A percentile compares a stretch with the other conserved stretches of the same genome.
Evolutionary conservation across 768 basidiomycete genomes (phyloP).

Genomic region (Panus rudis): DNA sequence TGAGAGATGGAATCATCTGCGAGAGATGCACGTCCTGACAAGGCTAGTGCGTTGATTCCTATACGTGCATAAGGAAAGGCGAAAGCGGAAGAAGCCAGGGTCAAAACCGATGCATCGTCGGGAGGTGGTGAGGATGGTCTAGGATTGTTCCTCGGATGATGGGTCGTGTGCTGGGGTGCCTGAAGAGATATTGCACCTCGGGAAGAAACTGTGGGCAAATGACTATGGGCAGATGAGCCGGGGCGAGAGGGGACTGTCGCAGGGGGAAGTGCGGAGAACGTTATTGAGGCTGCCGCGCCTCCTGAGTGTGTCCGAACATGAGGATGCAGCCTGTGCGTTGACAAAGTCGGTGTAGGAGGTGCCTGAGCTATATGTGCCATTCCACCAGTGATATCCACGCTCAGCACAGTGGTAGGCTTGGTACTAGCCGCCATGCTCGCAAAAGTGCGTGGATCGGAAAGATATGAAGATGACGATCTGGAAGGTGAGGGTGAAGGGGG

Average conservation of each 20-base stretch:
- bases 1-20: slow-evolving; percentile 62
- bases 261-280: slow-evolving; percentile 65
- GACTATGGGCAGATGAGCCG: slow-evolving; percentile 23
- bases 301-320: slow-evolving; percentile 60
- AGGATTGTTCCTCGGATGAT: slow-evolving; percentile 94
- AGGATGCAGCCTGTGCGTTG: slow-evolving; percentile 44
- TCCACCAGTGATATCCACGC: slow-evolving; percentile 76
- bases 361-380: slow-evolving; percentile 92
- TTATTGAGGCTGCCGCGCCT: slow-evolving; percentile 49
- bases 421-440: slow-evolving; percentile 81
- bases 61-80: slow-evolving; percentile 56
- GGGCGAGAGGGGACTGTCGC: slow-evolving; percentile 37
- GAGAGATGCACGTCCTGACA: slow-evolving; percentile 27
- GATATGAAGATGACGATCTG: slow-evolving; percentile 75
- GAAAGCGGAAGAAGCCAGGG: slow-evolving; percentile 90
- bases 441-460: slow-evolving; percentile 77
- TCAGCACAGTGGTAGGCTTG: slow-evolving; percentile 92
- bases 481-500: slow-evolving; percentile 86
- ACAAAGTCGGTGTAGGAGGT: slow-evolving; percentile 50
- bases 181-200: slow-evolving; percentile 39
- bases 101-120: slow-evolving; percentile 89
- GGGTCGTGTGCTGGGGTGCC: slow-evolving; percentile 84
- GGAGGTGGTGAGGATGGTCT: slow-evolving; percentile 84
- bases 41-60: slow-evolving; percentile 26
- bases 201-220: slow-evolving; percentile 10